Conservation (phyloP, 1,139 yeast genomes). For the Yamadazyma blattariae region DNA sequence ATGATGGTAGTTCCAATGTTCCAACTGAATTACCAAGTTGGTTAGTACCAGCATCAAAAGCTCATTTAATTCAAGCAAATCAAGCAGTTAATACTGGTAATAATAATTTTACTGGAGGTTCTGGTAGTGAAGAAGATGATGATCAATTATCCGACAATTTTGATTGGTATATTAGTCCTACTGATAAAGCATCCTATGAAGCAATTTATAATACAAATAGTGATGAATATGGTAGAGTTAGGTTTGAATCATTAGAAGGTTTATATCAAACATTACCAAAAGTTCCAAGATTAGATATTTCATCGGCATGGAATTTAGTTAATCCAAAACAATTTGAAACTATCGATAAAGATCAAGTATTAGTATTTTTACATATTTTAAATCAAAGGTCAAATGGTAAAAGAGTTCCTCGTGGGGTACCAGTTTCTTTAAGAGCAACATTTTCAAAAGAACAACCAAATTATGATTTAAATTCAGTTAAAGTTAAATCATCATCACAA, state of each 20-base stretch:
- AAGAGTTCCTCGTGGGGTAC: conserved; percentile 88
- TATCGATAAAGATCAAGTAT: conserved; percentile 88
- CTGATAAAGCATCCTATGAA: conserved; percentile 76
- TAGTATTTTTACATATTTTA: conserved; percentile 84
- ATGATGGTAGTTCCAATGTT: conserved; percentile 60
- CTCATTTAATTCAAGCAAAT: conserved; percentile 79
- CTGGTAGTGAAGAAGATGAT: conserved; percentile 55
- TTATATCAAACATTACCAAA: conserved; percentile 65
- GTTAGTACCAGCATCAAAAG: conserved; percentile 88
- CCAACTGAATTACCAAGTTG: conserved; percentile 82
- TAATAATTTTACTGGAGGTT: conserved; percentile 23
- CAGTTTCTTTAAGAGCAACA: conserved; percentile 88
- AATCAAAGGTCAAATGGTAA: conserved; percentile 88
- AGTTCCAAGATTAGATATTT: conserved; percentile 83
- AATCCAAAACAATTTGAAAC: conserved; percentile 86
- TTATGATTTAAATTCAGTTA: conserved; percentile 51
- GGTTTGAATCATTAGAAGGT: conserved; percentile 67
- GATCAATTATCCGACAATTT: conserved; percentile 62
- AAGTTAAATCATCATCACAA: conserved; percentile 3
- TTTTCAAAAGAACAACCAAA: conserved; percentile 84
- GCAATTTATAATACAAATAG: conserved; percentile 71
- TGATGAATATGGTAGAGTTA: conserved; percentile 80
- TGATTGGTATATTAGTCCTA: conserved; percentile 95
- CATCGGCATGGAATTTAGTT: conserved; percentile 92
- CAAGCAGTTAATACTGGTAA: conserved; percentile 50